Evolutionary conservation across 208 protist genomes (phyloP).

Genomic region (Leishmania braziliensis): DNA sequence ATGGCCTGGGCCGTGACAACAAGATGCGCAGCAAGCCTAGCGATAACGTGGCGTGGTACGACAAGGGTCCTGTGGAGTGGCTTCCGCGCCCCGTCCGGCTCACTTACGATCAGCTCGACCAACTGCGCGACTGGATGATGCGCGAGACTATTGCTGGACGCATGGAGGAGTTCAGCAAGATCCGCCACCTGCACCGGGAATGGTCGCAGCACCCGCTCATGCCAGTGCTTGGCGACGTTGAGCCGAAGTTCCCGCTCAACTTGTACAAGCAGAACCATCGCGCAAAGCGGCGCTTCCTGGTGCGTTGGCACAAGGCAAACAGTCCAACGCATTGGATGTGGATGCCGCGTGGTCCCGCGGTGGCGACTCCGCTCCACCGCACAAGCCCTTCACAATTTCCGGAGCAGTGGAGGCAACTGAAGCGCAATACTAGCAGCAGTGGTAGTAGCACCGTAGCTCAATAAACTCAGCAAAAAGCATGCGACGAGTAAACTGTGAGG

Average conservation of each 20-base stretch:
- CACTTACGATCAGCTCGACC: slow-evolving; percentile 79
- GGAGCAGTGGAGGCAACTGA: slow-evolving; percentile 76
- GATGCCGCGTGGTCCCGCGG: slow-evolving; percentile 71
- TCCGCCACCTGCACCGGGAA: slow-evolving; percentile 83
- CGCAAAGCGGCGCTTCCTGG: slow-evolving; percentile 78
- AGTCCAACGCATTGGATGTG: slow-evolving; percentile 86
- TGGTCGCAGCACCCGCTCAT: slow-evolving; percentile 88
- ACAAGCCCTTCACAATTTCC: slow-evolving; percentile 69
- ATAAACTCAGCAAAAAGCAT: not conserved
- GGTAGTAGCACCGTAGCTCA: not conserved
- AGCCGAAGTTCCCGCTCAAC: slow-evolving; percentile 90
- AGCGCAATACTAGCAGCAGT: slow-evolving; percentile 22
- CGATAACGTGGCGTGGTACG: slow-evolving; percentile 91
- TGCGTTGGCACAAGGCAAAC: slow-evolving; percentile 93
- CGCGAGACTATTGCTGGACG: slow-evolving; percentile 73
- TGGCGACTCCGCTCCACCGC: slow-evolving; percentile 68
- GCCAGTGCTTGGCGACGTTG: slow-evolving; percentile 89
- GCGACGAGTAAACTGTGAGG: not conserved
- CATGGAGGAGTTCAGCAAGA: slow-evolving; percentile 71
- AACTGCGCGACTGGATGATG: slow-evolving; percentile 92
- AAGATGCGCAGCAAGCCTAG: slow-evolving; percentile 91
- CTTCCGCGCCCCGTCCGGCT: slow-evolving; percentile 85
- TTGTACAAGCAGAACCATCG: slow-evolving; percentile 91
- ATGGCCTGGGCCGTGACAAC: slow-evolving; percentile 73
- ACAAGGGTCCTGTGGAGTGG: slow-evolving; percentile 91